Base-by-base conservation (phyloP, 148 eudicot genomes). In the Chenopodium quinoa region DNA sequence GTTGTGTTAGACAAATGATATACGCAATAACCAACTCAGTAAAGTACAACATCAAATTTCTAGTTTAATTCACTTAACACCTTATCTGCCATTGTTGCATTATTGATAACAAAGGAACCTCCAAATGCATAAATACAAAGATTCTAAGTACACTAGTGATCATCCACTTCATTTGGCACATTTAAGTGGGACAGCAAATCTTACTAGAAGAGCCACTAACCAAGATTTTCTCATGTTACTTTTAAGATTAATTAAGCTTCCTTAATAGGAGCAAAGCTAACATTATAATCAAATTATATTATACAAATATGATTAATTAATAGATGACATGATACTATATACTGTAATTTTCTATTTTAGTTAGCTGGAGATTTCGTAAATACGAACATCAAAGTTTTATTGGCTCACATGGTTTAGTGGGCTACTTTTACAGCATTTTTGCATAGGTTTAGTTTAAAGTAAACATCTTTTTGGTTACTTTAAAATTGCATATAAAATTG, bases 321-420 rank as follows among this genome's bases (percentile, higher is more conserved):
- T 16, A 12, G 16, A 56, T 56, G 60, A 56, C 16, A 52, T 52
- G 54, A 10, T 50, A 31, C 10, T 5, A 71, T 19, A 7, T 71
- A 29, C 2, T 34, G 27, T 71, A 8, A 2, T 71, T 44, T 23
- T 72, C 20, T 14, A 25, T 58, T 48, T 73, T 73, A 44, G 8
- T 72, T 73, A 73, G 76, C 75, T 72, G 76, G 58, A 73, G 31
- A 73, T 73, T 47, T 73, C 32, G 27, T 74, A 50, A n/a, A 48
- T 40, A 40, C 44, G 44, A 40, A 50, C 14, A 48, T 47, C 77
- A 14, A 72, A 72, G 75, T 44, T 72, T 44, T 40, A 40, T 40
- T n/a, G 29, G 47, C 27, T 74, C 77, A 74, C 77, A 74, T 74
- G 77, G 77, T 74, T 74, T 48, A 74, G 77, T 74, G 77, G 77